A percentile compares a stretch with the other conserved stretches of the same genome.
Evolutionary conservation across 805 yeast species (phyloP).

Genomic region (Sungouiella blattae): DNA sequence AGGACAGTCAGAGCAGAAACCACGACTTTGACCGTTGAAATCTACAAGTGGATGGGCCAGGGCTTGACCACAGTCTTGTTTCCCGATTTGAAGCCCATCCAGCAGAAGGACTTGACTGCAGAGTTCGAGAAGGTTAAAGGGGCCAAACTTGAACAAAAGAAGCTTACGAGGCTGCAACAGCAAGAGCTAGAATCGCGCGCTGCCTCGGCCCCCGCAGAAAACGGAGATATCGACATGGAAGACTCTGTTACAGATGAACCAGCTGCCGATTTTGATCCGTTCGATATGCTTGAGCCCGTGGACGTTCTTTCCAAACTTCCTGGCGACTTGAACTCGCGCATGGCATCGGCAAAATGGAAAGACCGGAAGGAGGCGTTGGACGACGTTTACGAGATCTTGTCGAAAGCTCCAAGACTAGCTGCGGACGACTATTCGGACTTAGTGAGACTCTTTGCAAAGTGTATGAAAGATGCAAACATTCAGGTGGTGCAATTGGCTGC

Average conservation of each 20-base stretch:
- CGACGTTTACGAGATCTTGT: slow-evolving; percentile 46
- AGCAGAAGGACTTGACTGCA: slow-evolving; percentile 75
- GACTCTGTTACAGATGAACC: slow-evolving; percentile 19
- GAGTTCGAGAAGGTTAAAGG: slow-evolving; percentile 55
- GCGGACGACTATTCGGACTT: slow-evolving; percentile 64
- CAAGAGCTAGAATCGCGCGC: slow-evolving; percentile 30
- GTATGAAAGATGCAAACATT: slow-evolving; percentile 84
- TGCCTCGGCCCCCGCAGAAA: slow-evolving; percentile 9
- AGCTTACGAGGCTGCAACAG: slow-evolving; percentile 55
- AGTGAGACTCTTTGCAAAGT: slow-evolving; percentile 60
- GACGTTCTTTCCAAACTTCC: slow-evolving; percentile 69
- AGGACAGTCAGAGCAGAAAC: slow-evolving; percentile 81
- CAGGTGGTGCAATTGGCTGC: slow-evolving; percentile 83
- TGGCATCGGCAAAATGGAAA: slow-evolving; percentile 78
- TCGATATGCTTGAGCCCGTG: slow-evolving; percentile 66
- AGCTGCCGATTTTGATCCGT: slow-evolving; percentile 50
- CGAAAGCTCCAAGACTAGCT: slow-evolving; percentile 52
- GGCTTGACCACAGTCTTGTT: slow-evolving; percentile 57
- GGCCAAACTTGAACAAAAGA: slow-evolving; percentile 45
- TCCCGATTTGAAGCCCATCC: slow-evolving; percentile 81
- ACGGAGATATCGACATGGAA: slow-evolving; percentile 28
- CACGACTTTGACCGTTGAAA: slow-evolving; percentile 58
- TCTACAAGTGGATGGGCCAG: slow-evolving; percentile 73
- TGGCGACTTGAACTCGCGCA: slow-evolving; percentile 48
- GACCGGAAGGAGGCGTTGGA: slow-evolving; percentile 85